phyloP scores from a whole-genome alignment of 2,329 filamentous ascomycete species.

The Fusarium incarnatum region DNA sequence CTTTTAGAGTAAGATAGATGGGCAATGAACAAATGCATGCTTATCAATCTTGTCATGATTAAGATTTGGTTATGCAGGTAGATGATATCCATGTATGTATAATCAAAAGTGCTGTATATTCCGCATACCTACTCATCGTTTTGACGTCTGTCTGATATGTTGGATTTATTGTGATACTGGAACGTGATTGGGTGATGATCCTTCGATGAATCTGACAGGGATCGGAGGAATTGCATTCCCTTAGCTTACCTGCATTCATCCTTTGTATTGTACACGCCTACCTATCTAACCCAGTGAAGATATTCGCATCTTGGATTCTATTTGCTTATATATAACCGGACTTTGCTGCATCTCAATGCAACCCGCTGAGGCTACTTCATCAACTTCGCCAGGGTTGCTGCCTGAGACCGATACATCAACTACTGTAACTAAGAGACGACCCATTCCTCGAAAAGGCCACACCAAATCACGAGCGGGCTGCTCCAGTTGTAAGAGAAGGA shows the following conservation, averaged over 20 bases:
- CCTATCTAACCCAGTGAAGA: neutral
- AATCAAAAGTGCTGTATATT: slow-evolving; percentile 34
- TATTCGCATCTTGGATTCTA: neutral
- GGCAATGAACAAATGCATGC: slow-evolving; percentile 40
- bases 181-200: slow-evolving; percentile 17
- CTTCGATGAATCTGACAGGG: slow-evolving; percentile 14
- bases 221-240: slow-evolving; percentile 12
- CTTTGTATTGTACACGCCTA: neutral
- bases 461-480: slow-evolving; percentile 52
- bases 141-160: neutral
- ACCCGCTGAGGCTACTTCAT: neutral
- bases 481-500: slow-evolving; percentile 51
- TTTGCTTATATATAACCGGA: no score
- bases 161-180: neutral
- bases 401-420: neutral
- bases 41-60: slow-evolving; percentile 40
- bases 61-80: slow-evolving; percentile 37
- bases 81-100: slow-evolving; percentile 38
- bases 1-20: slow-evolving; percentile 67
- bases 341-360: neutral
- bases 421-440: slow-evolving; percentile 41
- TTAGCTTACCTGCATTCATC: slow-evolving; percentile 16
- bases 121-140: neutral
- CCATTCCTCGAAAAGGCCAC: slow-evolving; percentile 52
- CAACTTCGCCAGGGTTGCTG: slow-evolving; percentile 2